Evolutionary conservation across 768 basidiomycete genomes (phyloP), one percentile per base, ranked within the genome.

Genomic region (Panus rudis): DNA sequence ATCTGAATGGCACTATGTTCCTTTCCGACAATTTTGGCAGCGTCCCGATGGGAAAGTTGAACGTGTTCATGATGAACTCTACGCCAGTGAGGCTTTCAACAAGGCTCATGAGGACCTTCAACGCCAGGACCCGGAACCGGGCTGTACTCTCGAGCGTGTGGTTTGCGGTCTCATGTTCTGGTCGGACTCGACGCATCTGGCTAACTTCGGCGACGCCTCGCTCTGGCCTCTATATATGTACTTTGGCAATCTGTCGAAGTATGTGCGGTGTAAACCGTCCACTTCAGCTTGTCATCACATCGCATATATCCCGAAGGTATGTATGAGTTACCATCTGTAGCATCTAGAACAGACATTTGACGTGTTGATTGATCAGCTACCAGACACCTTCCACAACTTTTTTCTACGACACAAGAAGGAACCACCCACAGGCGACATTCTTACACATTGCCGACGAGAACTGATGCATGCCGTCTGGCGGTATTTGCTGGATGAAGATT

Each of bases 181-280:
- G 48, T 61, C 50, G 4, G 57, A 59, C 39, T 39, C 45, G 0
- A 59, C 57, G 11, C 57, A 57, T 16, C 48, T 55, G 3, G 41
- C 59, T 1, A 39, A 37, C 2, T 60, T 60, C 38, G 58, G 59
- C 2, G 42, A 30, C 4, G 44, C 47, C 23, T 35, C 39, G 22
- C 39, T 52, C 3, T 51, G 50, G 52, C 54, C n/a, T 0, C 23
- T 58, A 0, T 58, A 46, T 10, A 26, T 46, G 6, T 23, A n/a
- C 0, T 41, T 46, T 12, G 44, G 16, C 1, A 46, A 46, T 27
- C 22, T 40, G 19, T 46, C 44, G 3, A 46, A 43, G 38, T 49
- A 52, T 12, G 25, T 35, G 4, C 48, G 51, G 1, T 20, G 24
- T 5, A 30, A 49, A 31, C 56, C 52, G 3, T 21, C 21, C 7